Evolutionary conservation across 768 basidiomycete genomes (phyloP), one percentile per base, ranked within the genome.

Genomic region (Pluteus cervinus): DNA sequence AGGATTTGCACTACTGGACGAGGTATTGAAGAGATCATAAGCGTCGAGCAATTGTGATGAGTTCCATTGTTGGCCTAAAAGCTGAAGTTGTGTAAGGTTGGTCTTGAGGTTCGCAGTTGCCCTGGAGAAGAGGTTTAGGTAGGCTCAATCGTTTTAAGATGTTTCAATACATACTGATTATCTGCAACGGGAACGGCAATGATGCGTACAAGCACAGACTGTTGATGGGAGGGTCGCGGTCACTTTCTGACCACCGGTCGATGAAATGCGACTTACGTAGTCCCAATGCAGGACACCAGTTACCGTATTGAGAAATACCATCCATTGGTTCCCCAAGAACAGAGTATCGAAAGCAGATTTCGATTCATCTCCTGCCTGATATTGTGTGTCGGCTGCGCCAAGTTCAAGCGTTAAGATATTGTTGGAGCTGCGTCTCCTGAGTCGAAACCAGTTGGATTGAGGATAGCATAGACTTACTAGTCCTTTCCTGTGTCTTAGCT

Each of bases 271-370:
- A 66, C 79, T 49, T 40, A 82, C 80, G 48, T 80, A 75, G 48
- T 86, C 83, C 79, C 79, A 86, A 49, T 82, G 80, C 31, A 77
- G 49, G 14, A 75, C 68, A 4, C 65, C 56, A 2, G 81, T 80
- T 18, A 68, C 32, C 6, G 63, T 55, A 49, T 85, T 83, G 8
- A 61, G 59, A 48, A 69, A 79, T 20, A 82, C 75, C 79, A 83
- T 82, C 83, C 83, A 86, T 31, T 62, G 59, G 40, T 76, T 63
- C 1, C 75, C 83, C 21, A 73, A 64, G 39, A 83, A 65, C 4
- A 80, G 56, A 8, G 65, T 71, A 7, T 65, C 68, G 34, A 85
- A 70, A 0, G 79, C 79, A 23, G 48, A 40, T 45, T 65, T 58
- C 8, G 70, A 61, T 8, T 52, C 53, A 7, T 55, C 39, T 7